Evolutionary conservation across 1,139 yeast species (phyloP).

Genomic region (Debaryomyces robertsiae): DNA sequence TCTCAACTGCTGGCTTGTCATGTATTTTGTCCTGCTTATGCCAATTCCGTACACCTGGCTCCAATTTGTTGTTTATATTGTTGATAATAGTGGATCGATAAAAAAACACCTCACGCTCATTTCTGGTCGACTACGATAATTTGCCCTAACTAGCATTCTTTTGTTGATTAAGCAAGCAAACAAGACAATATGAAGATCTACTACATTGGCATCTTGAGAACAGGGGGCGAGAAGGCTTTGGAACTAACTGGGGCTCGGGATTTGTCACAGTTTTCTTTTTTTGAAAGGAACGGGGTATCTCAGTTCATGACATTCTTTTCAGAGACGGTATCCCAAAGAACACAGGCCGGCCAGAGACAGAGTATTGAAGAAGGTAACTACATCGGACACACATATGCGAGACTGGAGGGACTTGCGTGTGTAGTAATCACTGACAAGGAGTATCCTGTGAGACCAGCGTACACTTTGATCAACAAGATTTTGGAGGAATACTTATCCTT

Average conservation of each 20-base stretch:
- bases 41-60: too few relatives aligned
- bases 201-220: conserved; percentile 83
- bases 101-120: conserved; percentile 8
- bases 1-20: conserved; percentile 1
- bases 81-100: conserved; percentile 11
- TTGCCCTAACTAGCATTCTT: conserved; percentile 1
- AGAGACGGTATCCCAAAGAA: conserved; percentile 87
- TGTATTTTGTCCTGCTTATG: background rate
- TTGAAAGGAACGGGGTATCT: conserved; percentile 73
- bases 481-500: conserved; percentile 87
- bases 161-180: conserved; percentile 1
- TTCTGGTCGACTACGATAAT: conserved; percentile 1
- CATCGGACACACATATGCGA: conserved; percentile 87
- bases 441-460: conserved; percentile 97
- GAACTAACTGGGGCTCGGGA: conserved; percentile 84
- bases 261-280: conserved; percentile 81
- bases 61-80: conserved; percentile 11
- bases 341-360: conserved; percentile 88
- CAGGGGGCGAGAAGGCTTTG: conserved; percentile 59
- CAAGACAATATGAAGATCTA: conserved; percentile 70
- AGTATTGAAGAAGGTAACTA: conserved; percentile 91
- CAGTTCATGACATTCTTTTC: conserved; percentile 96
- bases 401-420: conserved; percentile 92
- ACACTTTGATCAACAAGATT: conserved; percentile 84
- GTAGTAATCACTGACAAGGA: conserved; percentile 92